Evolutionary conservation across 1,284 basidiomycete species (phyloP).

Genomic region (Leccinum laetum): DNA sequence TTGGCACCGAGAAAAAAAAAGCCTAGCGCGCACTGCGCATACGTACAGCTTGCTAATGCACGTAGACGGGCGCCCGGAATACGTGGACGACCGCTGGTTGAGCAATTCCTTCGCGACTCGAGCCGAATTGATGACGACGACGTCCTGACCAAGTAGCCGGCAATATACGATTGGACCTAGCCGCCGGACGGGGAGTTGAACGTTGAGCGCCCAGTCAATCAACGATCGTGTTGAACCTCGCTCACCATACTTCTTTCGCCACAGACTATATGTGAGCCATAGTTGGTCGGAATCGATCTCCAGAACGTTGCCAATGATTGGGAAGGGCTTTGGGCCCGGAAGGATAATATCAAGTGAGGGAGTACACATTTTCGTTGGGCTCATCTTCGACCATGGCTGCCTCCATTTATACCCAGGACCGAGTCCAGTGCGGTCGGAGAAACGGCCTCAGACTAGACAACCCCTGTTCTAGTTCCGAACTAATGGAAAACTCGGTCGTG

Average conservation of each 20-base stretch:
- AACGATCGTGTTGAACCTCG: background rate
- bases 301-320: constrained; percentile 41
- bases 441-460: constrained; percentile 3
- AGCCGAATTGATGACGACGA: constrained; percentile 30
- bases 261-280: constrained; percentile 37
- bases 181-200: background rate
- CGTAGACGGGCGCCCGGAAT: constrained; percentile 30
- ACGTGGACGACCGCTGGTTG: constrained; percentile 29
- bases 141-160: constrained; percentile 23
- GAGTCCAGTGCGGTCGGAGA: constrained; percentile 2
- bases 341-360: constrained; percentile 8
- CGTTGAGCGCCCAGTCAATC: background rate
- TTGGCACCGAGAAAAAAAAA: background rate
- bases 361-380: constrained; percentile 15
- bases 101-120: constrained; percentile 29
- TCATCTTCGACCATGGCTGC: background rate
- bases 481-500: constrained; percentile 3
- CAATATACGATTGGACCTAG: constrained; percentile 31
- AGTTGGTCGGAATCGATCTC: constrained; percentile 43
- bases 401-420: constrained; percentile 21
- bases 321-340: constrained; percentile 34
- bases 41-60: constrained; percentile 27
- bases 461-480: constrained; percentile 17
- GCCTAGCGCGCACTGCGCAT: no score
- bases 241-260: constrained; percentile 30